Conservation (phyloP, 2,329 filamentous ascomycete species). For the Cyclaneusma minus region DNA sequence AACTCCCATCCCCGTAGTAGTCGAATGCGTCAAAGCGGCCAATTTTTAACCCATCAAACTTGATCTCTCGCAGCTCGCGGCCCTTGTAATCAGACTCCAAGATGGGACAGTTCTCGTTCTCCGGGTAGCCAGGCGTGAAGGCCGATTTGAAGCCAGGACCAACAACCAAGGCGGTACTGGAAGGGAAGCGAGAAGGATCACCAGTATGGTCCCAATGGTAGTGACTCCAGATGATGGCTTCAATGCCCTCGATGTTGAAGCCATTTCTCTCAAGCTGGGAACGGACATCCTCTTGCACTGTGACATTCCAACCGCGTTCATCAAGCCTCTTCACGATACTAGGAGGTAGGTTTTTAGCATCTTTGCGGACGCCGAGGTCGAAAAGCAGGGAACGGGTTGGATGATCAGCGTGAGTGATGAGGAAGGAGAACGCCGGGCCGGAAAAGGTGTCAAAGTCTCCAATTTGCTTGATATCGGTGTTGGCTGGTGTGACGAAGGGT, state of each 20-base stretch:
- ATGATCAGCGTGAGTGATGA: constrained; percentile 28
- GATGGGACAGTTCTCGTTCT: constrained; percentile 21
- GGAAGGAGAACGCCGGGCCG: constrained; percentile 28
- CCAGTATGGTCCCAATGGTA: constrained; percentile 26
- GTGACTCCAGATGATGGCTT: constrained; percentile 20
- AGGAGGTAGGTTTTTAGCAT: constrained; percentile 24
- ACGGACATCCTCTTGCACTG: constrained; percentile 25
- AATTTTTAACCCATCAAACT: constrained; percentile 22
- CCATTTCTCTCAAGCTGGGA: constrained; percentile 24
- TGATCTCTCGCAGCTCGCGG: constrained; percentile 20
- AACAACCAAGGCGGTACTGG: constrained; percentile 26
- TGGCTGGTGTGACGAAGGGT: constrained; percentile 9
- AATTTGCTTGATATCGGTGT: constrained; percentile 14
- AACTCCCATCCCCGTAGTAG: constrained; percentile 37
- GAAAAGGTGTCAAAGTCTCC: constrained; percentile 20
- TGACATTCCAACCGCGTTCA: constrained; percentile 19
- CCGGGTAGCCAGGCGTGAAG: constrained; percentile 28
- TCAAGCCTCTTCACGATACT: constrained; percentile 15
- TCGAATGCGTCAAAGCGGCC: constrained; percentile 31
- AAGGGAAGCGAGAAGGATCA: constrained; percentile 26
- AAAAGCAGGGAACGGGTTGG: constrained; percentile 18
- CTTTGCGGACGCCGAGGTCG: constrained; percentile 24
- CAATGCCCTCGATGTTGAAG: constrained; percentile 18
- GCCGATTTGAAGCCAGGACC: constrained; percentile 28
- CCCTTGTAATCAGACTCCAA: constrained; percentile 24